Evolutionary conservation across 1,284 basidiomycete species (phyloP).

Genomic region (Ceratobasidium papillatum): DNA sequence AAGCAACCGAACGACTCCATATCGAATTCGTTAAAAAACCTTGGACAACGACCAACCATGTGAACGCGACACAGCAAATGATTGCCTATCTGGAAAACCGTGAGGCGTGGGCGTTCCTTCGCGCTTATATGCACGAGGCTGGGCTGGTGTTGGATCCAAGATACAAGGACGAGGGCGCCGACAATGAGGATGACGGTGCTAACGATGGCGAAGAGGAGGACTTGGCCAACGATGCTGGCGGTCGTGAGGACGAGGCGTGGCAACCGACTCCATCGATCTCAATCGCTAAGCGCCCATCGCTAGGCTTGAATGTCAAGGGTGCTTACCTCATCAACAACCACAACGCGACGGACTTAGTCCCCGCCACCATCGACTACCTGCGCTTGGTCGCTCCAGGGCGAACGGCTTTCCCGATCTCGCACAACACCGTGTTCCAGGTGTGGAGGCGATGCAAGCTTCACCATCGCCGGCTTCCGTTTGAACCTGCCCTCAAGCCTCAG

Average conservation of each 20-base stretch:
- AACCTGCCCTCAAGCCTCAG: not conserved
- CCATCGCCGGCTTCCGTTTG: slow-evolving; percentile 3
- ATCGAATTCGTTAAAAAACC: slow-evolving; percentile 38
- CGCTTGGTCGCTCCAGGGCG: not conserved
- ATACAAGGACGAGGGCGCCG: no score
- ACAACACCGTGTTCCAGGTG: not conserved
- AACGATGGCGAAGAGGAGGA: not conserved
- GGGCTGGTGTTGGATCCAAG: not conserved
- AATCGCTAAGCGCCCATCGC: slow-evolving; percentile 11
- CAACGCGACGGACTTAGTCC: not conserved
- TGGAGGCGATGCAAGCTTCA: slow-evolving; percentile 13
- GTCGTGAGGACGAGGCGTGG: not conserved
- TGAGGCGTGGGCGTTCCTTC: not conserved
- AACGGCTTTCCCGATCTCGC: not conserved
- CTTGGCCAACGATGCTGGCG: not conserved
- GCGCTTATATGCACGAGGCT: not conserved
- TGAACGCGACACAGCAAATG: slow-evolving; percentile 26
- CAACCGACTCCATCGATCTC: not conserved
- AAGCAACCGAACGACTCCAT: slow-evolving; percentile 38
- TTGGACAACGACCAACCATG: slow-evolving; percentile 23
- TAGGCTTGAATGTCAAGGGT: not conserved
- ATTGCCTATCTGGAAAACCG: slow-evolving; percentile 13
- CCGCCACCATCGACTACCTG: not conserved
- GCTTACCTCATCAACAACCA: slow-evolving; percentile 17
- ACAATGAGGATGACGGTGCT: no score